A percentile compares a stretch with the other conserved stretches of the same genome.
These are phyloP conservation scores for Aureobasidium mangrovei DNA, from an alignment of 2,329 filamentous ascomycete genomes.

Conservation along the genomic window DNA sequence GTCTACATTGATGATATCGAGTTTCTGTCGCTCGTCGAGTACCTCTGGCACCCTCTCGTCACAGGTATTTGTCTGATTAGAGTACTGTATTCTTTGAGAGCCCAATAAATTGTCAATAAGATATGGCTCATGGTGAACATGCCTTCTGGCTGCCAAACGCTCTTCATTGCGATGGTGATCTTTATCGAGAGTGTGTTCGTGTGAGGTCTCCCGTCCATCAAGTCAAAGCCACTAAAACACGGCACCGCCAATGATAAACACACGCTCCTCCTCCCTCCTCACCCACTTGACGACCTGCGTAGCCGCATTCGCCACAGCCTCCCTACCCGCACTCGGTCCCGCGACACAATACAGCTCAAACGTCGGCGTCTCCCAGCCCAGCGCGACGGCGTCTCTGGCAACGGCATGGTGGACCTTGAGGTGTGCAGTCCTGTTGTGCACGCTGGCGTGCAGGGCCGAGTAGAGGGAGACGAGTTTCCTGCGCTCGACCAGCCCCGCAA, in stretches of 20 bases:
- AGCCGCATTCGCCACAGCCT: conserved; percentile 70
- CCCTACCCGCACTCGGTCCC: conserved; percentile 54
- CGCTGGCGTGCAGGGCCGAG: conserved; percentile 69
- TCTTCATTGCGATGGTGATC: no score
- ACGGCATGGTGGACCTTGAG: conserved; percentile 79
- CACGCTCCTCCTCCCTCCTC: conserved; percentile 77
- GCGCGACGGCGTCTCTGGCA: conserved; percentile 62
- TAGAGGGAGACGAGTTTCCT: conserved; percentile 70
- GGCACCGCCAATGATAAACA: conserved; percentile 97
- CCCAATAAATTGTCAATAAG: no score
- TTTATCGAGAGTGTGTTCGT: no score
- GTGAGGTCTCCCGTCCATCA: no score
- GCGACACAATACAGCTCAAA: conserved; percentile 97
- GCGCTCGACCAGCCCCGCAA: conserved; percentile 34
- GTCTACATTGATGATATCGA: no score
- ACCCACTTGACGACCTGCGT: conserved; percentile 90
- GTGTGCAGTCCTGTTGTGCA: conserved; percentile 77
- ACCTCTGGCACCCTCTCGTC: no score
- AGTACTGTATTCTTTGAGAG: no score
- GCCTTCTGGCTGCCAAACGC: no score
- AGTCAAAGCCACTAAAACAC: conserved; percentile 43
- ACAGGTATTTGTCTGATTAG: no score
- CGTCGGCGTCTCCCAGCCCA: conserved; percentile 83
- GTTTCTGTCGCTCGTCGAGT: no score
- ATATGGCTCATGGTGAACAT: no score